A percentile compares a stretch with the other conserved stretches of the same genome.
Conservation (phyloP, 768 basidiomycete species). For the Tephrocybe sp. region DNA sequence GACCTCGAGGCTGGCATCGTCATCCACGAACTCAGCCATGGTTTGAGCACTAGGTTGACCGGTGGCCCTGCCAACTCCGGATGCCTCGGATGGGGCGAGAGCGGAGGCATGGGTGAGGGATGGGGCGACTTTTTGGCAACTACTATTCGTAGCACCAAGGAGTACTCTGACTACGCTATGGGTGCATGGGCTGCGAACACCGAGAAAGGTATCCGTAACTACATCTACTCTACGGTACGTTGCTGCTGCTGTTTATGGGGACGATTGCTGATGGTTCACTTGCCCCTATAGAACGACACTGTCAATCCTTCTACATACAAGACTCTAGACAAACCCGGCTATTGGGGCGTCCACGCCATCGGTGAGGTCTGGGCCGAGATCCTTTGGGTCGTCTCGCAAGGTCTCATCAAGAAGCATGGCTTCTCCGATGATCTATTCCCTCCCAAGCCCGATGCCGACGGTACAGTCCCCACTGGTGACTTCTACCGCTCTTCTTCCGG, state of each 20-base stretch:
- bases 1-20: conserved; percentile 97
- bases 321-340: conserved; percentile 89
- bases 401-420: conserved; percentile 78
- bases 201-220: conserved; percentile 79
- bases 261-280: too few relatives aligned
- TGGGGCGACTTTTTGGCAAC: conserved; percentile 96
- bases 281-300: conserved; percentile 44
- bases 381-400: conserved; percentile 75
- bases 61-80: conserved; percentile 92
- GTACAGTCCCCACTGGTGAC: conserved; percentile 62
- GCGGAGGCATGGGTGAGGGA: conserved; percentile 97
- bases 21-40: conserved; percentile 87
- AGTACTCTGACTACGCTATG: conserved; percentile 83
- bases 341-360: conserved; percentile 91
- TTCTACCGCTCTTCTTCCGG: conserved; percentile 63
- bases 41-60: conserved; percentile 89
- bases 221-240: conserved; percentile 70
- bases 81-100: conserved; percentile 94
- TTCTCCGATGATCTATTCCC: conserved; percentile 81
- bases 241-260: neutral
- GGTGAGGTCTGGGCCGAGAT: conserved; percentile 97
- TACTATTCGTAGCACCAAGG: conserved; percentile 70
- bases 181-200: conserved; percentile 93
- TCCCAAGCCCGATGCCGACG: conserved; percentile 61
- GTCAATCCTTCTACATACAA: conserved; percentile 92